Percentiles rank a stretch among this genome's conserved stretches.
These are phyloP conservation scores for Xylaria sp. DNA, from an alignment of 2,329 filamentous ascomycete species.

Conservation along the genomic window DNA sequence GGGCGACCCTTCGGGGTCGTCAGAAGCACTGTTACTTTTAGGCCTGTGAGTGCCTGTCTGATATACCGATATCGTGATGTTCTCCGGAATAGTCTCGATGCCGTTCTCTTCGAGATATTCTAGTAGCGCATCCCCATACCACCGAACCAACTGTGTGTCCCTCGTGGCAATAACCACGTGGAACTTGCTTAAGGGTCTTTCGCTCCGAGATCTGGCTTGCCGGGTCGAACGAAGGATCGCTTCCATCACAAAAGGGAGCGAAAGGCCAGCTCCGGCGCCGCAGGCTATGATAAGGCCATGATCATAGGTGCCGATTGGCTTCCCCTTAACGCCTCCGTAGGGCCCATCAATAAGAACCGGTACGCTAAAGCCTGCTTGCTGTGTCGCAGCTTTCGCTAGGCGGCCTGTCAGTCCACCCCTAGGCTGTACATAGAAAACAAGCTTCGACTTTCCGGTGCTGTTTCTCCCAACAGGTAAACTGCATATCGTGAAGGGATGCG, in stretches of 20 bases:
- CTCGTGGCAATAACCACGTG: slow-evolving; percentile 37
- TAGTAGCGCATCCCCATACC: slow-evolving; percentile 34
- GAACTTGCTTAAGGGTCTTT: slow-evolving; percentile 12
- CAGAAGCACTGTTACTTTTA: slow-evolving; percentile 8
- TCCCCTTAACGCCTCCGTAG: slow-evolving; percentile 54
- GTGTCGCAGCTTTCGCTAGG: slow-evolving; percentile 43
- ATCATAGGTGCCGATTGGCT: slow-evolving; percentile 44
- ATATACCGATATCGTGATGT: slow-evolving; percentile 28
- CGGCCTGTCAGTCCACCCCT: slow-evolving; percentile 53
- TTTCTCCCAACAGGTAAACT: slow-evolving; percentile 43
- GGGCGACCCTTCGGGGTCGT: slow-evolving; percentile 10
- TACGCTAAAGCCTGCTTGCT: slow-evolving; percentile 41
- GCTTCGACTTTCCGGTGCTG: slow-evolving; percentile 35
- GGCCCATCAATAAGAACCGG: slow-evolving; percentile 60
- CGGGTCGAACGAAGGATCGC: slow-evolving; percentile 27
- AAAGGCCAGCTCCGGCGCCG: slow-evolving; percentile 59
- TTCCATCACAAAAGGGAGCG: slow-evolving; percentile 51
- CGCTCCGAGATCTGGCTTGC: slow-evolving; percentile 3
- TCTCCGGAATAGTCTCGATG: slow-evolving; percentile 16
- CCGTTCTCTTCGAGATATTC: slow-evolving; percentile 29
- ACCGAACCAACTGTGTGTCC: slow-evolving; percentile 31
- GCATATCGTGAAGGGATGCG: slow-evolving; percentile 60
- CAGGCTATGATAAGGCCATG: slow-evolving; percentile 53
- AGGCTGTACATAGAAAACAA: slow-evolving; percentile 57
- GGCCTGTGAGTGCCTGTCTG: slow-evolving; percentile 23